A percentile compares a stretch with the other conserved stretches of the same genome.
These are phyloP conservation scores for Nicotiana benthamiana DNA, from an alignment of 257 asterid genomes.

Conservation along the genomic window DNA sequence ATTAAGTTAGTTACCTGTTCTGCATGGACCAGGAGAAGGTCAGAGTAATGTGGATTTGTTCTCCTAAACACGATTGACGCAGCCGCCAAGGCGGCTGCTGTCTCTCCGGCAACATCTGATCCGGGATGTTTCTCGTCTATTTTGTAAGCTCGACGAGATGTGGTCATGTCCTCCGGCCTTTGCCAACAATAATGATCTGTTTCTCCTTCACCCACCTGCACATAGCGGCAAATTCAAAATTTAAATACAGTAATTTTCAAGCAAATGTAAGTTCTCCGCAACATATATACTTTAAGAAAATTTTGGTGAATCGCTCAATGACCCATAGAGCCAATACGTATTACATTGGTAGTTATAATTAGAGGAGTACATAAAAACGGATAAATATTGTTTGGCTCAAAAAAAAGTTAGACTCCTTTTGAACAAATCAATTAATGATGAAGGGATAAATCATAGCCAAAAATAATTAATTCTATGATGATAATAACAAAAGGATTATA, in stretches of 20 bases:
- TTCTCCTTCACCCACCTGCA: conserved; percentile 68
- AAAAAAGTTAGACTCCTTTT: no score
- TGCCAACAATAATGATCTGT: conserved; percentile 79
- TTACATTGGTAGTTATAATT: no score
- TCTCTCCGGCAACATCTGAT: conserved; percentile 59
- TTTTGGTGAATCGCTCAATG: no score
- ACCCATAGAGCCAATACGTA: no score
- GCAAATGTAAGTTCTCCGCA: neutral
- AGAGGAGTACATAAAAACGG: no score
- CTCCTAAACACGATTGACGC: conserved; percentile 52
- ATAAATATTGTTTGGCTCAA: no score
- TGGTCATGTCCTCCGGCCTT: conserved; percentile 71
- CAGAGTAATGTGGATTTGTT: conserved; percentile 59
- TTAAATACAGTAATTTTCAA: neutral
- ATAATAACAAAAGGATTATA: no score
- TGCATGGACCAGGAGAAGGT: conserved; percentile 60
- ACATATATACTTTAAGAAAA: neutral
- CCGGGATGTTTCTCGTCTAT: conserved; percentile 53
- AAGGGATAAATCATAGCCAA: no score
- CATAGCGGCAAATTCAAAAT: neutral
- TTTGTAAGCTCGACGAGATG: conserved; percentile 61
- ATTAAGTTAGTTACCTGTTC: conserved; percentile 31
- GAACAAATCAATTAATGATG: no score
- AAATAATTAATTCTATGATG: no score
- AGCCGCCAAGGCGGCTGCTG: conserved; percentile 72